Conservation (phyloP, 2,329 filamentous ascomycete species). For the Dothistroma pini region DNA sequence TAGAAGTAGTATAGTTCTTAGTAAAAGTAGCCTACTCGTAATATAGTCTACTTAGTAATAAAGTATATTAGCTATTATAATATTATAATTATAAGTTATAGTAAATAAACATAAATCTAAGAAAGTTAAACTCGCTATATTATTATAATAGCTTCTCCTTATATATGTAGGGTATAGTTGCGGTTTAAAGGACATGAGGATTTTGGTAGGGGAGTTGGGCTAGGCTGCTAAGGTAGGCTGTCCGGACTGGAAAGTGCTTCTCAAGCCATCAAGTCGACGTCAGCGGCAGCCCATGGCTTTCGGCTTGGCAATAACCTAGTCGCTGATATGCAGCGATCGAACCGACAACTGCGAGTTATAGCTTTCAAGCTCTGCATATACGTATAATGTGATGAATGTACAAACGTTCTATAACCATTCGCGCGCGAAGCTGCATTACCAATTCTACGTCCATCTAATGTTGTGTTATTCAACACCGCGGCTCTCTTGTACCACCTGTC, state of each 20-base stretch:
- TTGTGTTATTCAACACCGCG: background rate
- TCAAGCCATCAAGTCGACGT: background rate
- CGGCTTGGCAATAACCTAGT: background rate
- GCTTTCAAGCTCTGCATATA: background rate
- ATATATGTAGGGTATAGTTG: too few relatives aligned
- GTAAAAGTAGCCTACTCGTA: too few relatives aligned
- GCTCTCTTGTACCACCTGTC: background rate
- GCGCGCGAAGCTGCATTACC: background rate
- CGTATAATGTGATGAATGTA: background rate
- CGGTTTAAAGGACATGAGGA: too few relatives aligned
- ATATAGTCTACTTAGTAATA: too few relatives aligned
- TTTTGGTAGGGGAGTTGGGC: too few relatives aligned
- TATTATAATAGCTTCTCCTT: too few relatives aligned
- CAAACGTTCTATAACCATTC: background rate
- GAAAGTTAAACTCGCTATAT: too few relatives aligned
- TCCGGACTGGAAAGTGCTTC: background rate
- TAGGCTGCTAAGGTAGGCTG: too few relatives aligned
- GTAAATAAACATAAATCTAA: too few relatives aligned
- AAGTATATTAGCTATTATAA: too few relatives aligned
- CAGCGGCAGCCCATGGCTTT: background rate
- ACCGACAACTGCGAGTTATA: background rate
- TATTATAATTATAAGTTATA: too few relatives aligned
- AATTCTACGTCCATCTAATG: slow-evolving; percentile 1
- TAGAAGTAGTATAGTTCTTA: too few relatives aligned
- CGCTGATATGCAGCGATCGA: background rate